A percentile compares a stretch with the other conserved stretches of the same genome.
Conservation (phyloP, 768 basidiomycete genomes). For the Royoungia palumana region DNA sequence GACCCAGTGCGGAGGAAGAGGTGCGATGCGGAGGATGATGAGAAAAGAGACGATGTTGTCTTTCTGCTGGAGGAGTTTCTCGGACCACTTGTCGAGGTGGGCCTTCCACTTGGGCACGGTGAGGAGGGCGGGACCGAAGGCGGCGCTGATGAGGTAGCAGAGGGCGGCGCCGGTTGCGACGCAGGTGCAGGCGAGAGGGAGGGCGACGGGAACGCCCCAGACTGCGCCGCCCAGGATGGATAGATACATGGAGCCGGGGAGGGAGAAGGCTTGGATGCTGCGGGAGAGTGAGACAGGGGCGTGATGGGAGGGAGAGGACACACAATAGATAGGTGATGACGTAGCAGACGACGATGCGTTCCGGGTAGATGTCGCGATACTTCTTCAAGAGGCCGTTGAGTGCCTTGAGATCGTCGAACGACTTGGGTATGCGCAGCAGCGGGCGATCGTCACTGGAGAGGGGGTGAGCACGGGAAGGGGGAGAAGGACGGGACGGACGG, state of each 20-base stretch:
- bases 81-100: constrained; percentile 76
- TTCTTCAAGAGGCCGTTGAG: constrained; percentile 87
- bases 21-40: constrained; percentile 91
- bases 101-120: constrained; percentile 83
- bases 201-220: constrained; percentile 83
- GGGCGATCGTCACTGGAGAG: constrained; percentile 67
- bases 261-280: constrained; percentile 93
- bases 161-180: constrained; percentile 88
- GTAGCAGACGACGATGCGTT: constrained; percentile 83
- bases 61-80: constrained; percentile 72
- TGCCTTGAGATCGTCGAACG: constrained; percentile 81
- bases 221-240: constrained; percentile 95
- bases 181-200: constrained; percentile 89
- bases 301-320: constrained; percentile 31
- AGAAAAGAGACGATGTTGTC: constrained; percentile 89
- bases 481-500: constrained; percentile 47
- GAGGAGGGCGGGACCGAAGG: constrained; percentile 88
- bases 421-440: constrained; percentile 78
- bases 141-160: constrained; percentile 89
- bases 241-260: constrained; percentile 97
- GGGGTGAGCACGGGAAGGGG: constrained; percentile 6
- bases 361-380: constrained; percentile 85
- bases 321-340: constrained; percentile 90
- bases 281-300: constrained; percentile 5
- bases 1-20: constrained; percentile 95